Evolutionary conservation across 2,329 filamentous ascomycete species (phyloP).

Genomic region (Scleromitrula shiraiana): DNA sequence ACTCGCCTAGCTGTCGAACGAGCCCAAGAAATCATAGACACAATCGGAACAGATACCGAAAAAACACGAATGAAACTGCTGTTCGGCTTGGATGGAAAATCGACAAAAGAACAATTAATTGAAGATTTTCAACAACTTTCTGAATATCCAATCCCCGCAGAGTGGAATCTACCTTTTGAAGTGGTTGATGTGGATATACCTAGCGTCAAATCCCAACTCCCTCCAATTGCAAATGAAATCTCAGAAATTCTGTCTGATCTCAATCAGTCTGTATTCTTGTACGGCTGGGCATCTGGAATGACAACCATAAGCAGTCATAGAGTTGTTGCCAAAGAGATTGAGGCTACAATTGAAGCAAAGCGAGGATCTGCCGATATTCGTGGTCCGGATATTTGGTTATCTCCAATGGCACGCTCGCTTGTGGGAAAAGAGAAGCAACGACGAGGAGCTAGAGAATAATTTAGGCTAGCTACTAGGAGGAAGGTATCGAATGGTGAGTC

Average conservation of each 20-base stretch:
- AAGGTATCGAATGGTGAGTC: no score
- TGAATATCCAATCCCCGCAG: slow-evolving; percentile 42
- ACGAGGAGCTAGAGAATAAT: slow-evolving; percentile 4
- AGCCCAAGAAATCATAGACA: slow-evolving; percentile 56
- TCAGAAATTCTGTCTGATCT: slow-evolving; percentile 44
- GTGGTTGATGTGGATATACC: slow-evolving; percentile 40
- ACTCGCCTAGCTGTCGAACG: slow-evolving; percentile 53
- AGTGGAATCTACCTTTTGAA: slow-evolving; percentile 51
- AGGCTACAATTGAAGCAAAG: slow-evolving; percentile 46
- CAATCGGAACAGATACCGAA: slow-evolving; percentile 51
- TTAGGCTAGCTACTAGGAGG: no score
- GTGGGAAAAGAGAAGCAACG: slow-evolving; percentile 53
- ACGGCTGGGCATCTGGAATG: slow-evolving; percentile 50
- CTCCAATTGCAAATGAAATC: slow-evolving; percentile 37
- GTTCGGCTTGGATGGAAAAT: slow-evolving; percentile 32
- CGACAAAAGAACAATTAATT: slow-evolving; percentile 21
- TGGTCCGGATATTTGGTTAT: slow-evolving; percentile 59
- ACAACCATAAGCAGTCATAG: slow-evolving; percentile 63
- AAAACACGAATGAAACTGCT: slow-evolving; percentile 47
- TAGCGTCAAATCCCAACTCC: slow-evolving; percentile 33
- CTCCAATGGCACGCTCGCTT: slow-evolving; percentile 55
- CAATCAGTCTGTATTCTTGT: slow-evolving; percentile 60
- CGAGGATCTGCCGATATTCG: slow-evolving; percentile 35
- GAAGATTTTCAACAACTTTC: slow-evolving; percentile 39
- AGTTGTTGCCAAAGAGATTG: slow-evolving; percentile 53